Evolutionary conservation across 164 flowering plant genomes (phyloP), one percentile per base, ranked within the genome.

Genomic region (Vitis labrusca): DNA sequence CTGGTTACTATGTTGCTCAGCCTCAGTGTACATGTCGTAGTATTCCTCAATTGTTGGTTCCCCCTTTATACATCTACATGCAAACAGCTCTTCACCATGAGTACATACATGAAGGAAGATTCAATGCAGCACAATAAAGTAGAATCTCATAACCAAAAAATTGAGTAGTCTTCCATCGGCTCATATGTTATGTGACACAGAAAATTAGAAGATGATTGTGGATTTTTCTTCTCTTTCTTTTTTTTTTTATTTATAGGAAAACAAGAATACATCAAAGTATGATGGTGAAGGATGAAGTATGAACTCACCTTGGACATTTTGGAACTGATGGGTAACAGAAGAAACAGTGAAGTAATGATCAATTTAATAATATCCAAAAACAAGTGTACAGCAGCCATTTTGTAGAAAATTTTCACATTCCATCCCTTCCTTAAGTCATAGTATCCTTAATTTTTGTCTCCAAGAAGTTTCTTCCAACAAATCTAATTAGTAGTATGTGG

Each of bases 31-130:
- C 85, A 88, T 79, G 57, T 88, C 96, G 72, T 80, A 90, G 78
- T 96, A 96, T 71, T 96, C 99, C 81, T 96, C 98, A 69, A 96
- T 93, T 51, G 90, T 85, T 23, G 98, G 95, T 80, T 93, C 99
- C 73, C 98, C 97, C 73, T 89, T 89, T 80, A 93, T 89, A 71
- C 99, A 96, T 72, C 98, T 96, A 78, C 75, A 86, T 10, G 73
- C 63, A 75, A 72, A 74, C 14, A 72, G 14, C 60, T 51, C 50
- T 29, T 54, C 57, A 58, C 61, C 7, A 64, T 59, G 23, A 14
- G 29, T 32, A 23, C 7, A 32, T 32, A 32, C 6, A 32, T 32
- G 44, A 32, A 32, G 44, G 47, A 61, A 47, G 15, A 3, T 17
- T 0, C 44, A 0, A 49, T 52, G 66, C 50, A 61, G 50, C 50